A percentile compares a stretch with the other conserved stretches of the same genome.
phyloP scores from a whole-genome alignment of 805 yeast genomes.

The Brettanomyces nanus region DNA sequence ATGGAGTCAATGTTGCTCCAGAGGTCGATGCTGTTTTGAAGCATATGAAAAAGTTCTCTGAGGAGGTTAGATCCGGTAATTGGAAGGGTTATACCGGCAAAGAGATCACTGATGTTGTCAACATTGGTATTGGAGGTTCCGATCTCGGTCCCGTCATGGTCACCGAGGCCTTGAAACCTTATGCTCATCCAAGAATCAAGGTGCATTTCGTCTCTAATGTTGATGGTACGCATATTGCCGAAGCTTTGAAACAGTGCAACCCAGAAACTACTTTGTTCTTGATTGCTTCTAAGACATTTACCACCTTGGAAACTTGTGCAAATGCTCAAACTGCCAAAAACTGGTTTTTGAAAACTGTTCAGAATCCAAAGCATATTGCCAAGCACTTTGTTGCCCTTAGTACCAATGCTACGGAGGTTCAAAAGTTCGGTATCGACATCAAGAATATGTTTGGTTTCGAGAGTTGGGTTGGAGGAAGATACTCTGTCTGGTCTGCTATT shows the following conservation, averaged over 20 bases:
- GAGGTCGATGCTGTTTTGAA: slow-evolving; percentile 87
- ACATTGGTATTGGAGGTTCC: slow-evolving; percentile 98
- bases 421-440: slow-evolving; percentile 94
- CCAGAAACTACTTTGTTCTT: slow-evolving; percentile 90
- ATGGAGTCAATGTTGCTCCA: slow-evolving; percentile 81
- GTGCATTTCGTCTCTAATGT: slow-evolving; percentile 96
- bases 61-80: slow-evolving; percentile 79
- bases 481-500: slow-evolving; percentile 99
- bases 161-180: slow-evolving; percentile 93
- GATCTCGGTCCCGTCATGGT: slow-evolving; percentile 99
- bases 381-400: slow-evolving; percentile 97
- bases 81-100: slow-evolving; percentile 98
- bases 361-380: slow-evolving; percentile 67
- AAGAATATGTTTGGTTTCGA: slow-evolving; percentile 98
- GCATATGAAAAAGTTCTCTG: slow-evolving; percentile 96
- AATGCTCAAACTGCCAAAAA: slow-evolving; percentile 92
- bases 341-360: slow-evolving; percentile 71
- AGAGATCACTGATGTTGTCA: slow-evolving; percentile 86
- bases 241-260: slow-evolving; percentile 66
- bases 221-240: slow-evolving; percentile 97
- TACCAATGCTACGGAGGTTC: slow-evolving; percentile 85
- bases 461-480: slow-evolving; percentile 99
- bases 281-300: slow-evolving; percentile 95
- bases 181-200: slow-evolving; percentile 61
- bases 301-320: slow-evolving; percentile 96